phyloP scores from a whole-genome alignment of 2,329 filamentous ascomycete genomes.

The Monilinia aucupariae region DNA sequence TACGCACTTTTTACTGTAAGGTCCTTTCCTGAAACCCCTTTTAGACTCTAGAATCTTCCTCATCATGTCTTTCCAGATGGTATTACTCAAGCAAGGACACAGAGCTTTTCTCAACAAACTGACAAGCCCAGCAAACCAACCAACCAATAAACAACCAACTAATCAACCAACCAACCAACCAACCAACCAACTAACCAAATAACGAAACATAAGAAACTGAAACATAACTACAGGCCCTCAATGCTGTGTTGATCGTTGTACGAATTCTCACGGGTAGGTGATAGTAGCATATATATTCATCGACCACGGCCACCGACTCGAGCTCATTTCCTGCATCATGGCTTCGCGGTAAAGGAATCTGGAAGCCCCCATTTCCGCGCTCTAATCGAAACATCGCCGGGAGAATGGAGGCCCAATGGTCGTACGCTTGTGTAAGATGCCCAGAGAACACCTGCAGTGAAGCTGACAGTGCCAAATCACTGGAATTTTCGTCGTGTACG shows the following conservation, averaged over 20 bases:
- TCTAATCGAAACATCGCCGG: conserved; percentile 6
- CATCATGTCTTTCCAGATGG: neutral
- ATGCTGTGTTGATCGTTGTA: conserved; percentile 3
- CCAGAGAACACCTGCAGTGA: neutral
- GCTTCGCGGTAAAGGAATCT: neutral
- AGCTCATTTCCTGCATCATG: conserved; percentile 1
- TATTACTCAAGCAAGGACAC: neutral
- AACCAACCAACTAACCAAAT: neutral
- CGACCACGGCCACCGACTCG: neutral
- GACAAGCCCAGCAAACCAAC: neutral
- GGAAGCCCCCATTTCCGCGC: neutral
- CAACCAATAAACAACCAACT: neutral
- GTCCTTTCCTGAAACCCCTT: too few relatives aligned
- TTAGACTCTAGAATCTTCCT: neutral
- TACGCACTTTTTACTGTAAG: neutral
- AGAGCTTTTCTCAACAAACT: neutral
- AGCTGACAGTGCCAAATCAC: neutral
- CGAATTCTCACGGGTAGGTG: neutral
- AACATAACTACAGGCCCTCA: neutral
- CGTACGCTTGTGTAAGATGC: neutral
- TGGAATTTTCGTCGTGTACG: neutral
- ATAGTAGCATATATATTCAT: neutral
- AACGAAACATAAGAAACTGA: neutral
- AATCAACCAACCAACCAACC: neutral
- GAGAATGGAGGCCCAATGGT: neutral